Conservation (phyloP, 2,329 filamentous ascomycete species). For the Diaporthe sp. region DNA sequence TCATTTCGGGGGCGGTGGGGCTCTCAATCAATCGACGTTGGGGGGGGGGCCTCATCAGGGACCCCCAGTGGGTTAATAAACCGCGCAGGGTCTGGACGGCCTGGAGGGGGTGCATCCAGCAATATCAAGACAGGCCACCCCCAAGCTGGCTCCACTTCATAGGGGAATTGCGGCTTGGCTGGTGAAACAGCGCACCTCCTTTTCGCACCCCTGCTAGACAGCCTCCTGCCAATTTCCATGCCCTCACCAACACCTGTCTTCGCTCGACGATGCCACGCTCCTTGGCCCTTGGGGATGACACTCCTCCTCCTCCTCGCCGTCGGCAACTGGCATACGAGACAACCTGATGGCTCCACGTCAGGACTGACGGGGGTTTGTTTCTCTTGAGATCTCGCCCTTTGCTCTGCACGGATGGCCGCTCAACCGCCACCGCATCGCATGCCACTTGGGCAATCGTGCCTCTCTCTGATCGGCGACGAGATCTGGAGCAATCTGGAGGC, state of each 20-base stretch:
- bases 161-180: slow-evolving; percentile 22
- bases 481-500: slow-evolving; percentile 21
- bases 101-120: slow-evolving; percentile 5
- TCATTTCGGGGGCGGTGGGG: slow-evolving; percentile 22
- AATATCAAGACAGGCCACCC: not conserved
- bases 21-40: slow-evolving; percentile 20
- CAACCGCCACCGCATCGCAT: not conserved
- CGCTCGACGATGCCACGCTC: slow-evolving; percentile 25
- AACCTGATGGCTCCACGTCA: not conserved
- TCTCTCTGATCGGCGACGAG: slow-evolving; percentile 7
- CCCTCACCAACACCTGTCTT: slow-evolving; percentile 9
- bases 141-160: slow-evolving; percentile 15
- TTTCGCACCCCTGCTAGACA: slow-evolving; percentile 27
- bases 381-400: not conserved
- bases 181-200: slow-evolving; percentile 33
- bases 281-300: not conserved
- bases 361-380: not conserved
- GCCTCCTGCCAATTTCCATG: slow-evolving; percentile 28
- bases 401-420: not conserved
- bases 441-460: slow-evolving; percentile 19
- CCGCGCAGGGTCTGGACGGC: not conserved
- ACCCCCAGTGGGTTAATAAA: not conserved
- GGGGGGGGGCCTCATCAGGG: no score
- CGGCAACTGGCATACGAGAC: not conserved
- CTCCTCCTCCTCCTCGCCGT: not conserved